Conservation (phyloP, 2,329 filamentous ascomycete genomes). For the Ophiosphaerella herpotricha region DNA sequence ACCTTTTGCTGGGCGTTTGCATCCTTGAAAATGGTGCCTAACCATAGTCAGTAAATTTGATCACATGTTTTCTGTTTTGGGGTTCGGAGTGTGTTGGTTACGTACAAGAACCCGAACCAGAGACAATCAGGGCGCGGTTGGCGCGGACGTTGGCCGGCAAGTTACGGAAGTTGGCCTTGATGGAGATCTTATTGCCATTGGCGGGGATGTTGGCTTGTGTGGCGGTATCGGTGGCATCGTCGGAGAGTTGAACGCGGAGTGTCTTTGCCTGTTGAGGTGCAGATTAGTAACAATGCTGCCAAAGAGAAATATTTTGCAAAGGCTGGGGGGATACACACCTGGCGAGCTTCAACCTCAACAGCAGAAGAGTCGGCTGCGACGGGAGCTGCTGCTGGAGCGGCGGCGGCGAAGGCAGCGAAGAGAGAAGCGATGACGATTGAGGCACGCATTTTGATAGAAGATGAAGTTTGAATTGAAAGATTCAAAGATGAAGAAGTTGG, state of each 20-base stretch:
- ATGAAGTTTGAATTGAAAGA: not conserved
- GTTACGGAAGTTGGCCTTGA: not conserved
- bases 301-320: not conserved
- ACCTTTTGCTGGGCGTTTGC: constrained; percentile 6
- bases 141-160: not conserved
- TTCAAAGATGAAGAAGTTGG: not conserved
- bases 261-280: not conserved
- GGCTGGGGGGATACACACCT: constrained; percentile 2
- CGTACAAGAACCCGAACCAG: constrained; percentile 3
- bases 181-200: constrained; percentile 5
- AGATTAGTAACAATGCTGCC: not conserved
- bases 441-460: constrained; percentile 12
- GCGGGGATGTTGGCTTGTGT: constrained; percentile 14
- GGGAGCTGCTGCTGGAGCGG: constrained; percentile 3
- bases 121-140: constrained; percentile 11
- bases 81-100: not conserved
- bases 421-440: constrained; percentile 16
- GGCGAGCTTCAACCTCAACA: constrained; percentile 1
- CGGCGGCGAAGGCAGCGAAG: constrained; percentile 11
- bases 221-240: constrained; percentile 16
- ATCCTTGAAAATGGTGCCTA: constrained; percentile 14
- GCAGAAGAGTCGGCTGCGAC: not conserved
- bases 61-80: not conserved
- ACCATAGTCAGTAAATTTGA: not conserved
- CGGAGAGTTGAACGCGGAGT: constrained; percentile 16